Evolutionary conservation across 306 rosid genomes (phyloP), one percentile per base, ranked within the genome.

Genomic region (Sesbania bispinosa): DNA sequence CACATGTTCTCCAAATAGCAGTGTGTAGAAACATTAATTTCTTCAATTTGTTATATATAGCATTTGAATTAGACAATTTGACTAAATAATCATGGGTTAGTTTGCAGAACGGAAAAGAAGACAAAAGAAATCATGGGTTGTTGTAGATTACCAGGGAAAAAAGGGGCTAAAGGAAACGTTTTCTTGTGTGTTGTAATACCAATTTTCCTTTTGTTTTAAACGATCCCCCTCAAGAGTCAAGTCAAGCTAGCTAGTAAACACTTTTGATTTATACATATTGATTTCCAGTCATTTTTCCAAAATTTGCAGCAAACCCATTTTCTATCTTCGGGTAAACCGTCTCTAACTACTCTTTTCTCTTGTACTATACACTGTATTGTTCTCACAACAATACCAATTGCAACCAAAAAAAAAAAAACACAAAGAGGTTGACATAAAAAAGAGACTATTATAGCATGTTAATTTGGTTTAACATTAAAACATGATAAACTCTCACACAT

Each of bases 241-340:
- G 48, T 6, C 45, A 10, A n/a, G n/a, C n/a, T 39, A 35, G 39
- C n/a, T 2, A 53, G 29, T 23, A 29, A 11, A 43, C 13, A 18
- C 14, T 11, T 19, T 5, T 38, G 35, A 29, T 43, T 29, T 48
- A 26, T 10, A 33, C 42, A 48, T 5, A 47, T 42, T 24, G 26
- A 48, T 42, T 61, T 38, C 7, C 5, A 57, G 14, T 6, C 13
- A 33, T 74, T 67, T 74, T 67, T 33, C 55, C 15, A 43, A 53
- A 39, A 0, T 60, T 75, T 72, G 74, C 32, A 72, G 67, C 75
- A 80, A 74, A 67, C 77, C 67, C 51, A 19, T 69, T 78, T 90
- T 87, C 87, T 76, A 73, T 23, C 26, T 76, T 69, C 21, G 72
- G 91, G 64, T 90, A 51, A 79, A 85, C 96, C 76, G 14, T 80